phyloP scores from a whole-genome alignment of 345 rosid species.

The Gossypium mustelinum region DNA sequence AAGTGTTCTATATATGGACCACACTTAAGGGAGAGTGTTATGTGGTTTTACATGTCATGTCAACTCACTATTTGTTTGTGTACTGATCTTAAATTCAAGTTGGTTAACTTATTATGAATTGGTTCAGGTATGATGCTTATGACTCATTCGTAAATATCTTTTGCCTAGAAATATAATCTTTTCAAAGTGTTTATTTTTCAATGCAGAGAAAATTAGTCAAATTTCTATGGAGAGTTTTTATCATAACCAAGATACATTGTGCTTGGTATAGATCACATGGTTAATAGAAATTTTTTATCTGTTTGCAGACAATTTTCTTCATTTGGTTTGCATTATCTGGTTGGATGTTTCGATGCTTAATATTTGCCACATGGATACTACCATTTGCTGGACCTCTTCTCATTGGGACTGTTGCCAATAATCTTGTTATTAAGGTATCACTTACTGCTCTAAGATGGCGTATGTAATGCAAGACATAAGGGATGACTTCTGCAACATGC shows the following conservation, averaged over 20 bases:
- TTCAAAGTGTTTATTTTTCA: not conserved
- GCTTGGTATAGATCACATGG: not conserved
- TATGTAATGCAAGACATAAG: not conserved
- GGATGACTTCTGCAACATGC: not conserved
- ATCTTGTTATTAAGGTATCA: conserved; percentile 77
- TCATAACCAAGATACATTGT: not conserved
- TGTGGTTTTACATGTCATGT: not conserved
- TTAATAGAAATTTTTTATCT: not conserved
- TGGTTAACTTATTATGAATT: not conserved
- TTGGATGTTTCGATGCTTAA: conserved; percentile 80
- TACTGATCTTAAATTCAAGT: not conserved
- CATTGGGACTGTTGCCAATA: conserved; percentile 86
- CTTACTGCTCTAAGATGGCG: not conserved
- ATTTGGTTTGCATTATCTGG: conserved; percentile 95
- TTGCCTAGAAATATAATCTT: not conserved
- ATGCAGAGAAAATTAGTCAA: not conserved
- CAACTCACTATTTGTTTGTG: not conserved
- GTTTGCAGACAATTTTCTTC: conserved; percentile 68
- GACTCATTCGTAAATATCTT: not conserved
- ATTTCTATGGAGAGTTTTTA: not conserved
- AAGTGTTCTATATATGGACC: not conserved
- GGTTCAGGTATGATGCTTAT: not conserved
- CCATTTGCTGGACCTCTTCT: conserved; percentile 96
- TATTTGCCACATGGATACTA: conserved; percentile 70
- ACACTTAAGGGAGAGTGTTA: not conserved